Percentiles rank a stretch among this genome's conserved stretches.
phyloP scores from a whole-genome alignment of 805 yeast genomes.

The Phaffomyces thermotolerans region DNA sequence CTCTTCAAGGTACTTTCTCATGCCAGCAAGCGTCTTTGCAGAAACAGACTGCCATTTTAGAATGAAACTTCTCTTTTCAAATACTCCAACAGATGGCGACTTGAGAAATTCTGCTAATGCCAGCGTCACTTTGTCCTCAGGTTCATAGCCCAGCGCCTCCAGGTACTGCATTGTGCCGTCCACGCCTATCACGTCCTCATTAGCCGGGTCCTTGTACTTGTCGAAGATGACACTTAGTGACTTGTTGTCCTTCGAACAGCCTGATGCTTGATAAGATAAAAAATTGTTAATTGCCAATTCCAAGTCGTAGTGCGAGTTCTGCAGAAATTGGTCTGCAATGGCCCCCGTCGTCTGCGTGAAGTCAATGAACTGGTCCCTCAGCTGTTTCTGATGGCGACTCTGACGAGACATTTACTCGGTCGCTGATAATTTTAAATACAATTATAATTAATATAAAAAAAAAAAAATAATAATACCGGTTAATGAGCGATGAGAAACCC shows the following conservation, averaged over 20 bases:
- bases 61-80: conserved; percentile 43
- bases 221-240: conserved; percentile 14
- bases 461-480: too few relatives aligned
- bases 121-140: conserved; percentile 69
- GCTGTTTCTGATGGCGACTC: conserved; percentile 16
- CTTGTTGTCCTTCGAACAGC: conserved; percentile 12
- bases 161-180: conserved; percentile 74
- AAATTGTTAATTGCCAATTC: conserved; percentile 24
- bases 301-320: conserved; percentile 17
- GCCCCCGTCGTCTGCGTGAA: conserved; percentile 20
- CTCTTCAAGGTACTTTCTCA: conserved; percentile 35
- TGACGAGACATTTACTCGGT: conserved; percentile 18
- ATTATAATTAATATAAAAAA: too few relatives aligned
- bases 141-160: conserved; percentile 56
- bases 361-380: conserved; percentile 24
- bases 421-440: too few relatives aligned
- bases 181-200: conserved; percentile 44
- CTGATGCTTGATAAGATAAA: conserved; percentile 16
- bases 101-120: conserved; percentile 63
- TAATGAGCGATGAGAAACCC: too few relatives aligned
- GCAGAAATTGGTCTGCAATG: conserved; percentile 20
- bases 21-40: conserved; percentile 32
- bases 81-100: conserved; percentile 60
- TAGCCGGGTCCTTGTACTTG: conserved; percentile 15
- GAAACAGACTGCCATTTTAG: conserved; percentile 43